These are phyloP conservation scores for Rutstroemia sp. DNA, from an alignment of 2,329 filamentous ascomycete species.

Conservation along the genomic window DNA sequence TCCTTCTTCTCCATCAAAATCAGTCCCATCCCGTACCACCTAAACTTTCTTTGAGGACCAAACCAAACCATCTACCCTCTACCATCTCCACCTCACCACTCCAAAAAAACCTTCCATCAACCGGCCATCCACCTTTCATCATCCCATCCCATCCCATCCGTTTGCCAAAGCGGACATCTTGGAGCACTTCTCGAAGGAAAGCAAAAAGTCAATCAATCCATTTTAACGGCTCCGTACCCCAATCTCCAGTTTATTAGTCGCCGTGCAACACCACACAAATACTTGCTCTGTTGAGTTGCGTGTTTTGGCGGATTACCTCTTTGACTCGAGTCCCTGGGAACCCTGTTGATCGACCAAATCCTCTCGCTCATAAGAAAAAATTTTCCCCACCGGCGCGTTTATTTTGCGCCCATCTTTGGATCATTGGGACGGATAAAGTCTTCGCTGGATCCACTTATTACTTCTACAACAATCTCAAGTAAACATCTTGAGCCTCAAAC, in stretches of 20 bases:
- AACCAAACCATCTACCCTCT: not conserved
- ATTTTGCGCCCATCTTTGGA: slow-evolving; percentile 8
- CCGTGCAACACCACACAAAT: slow-evolving; percentile 2
- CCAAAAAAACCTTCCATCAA: not conserved
- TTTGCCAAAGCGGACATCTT: not conserved
- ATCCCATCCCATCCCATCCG: not conserved
- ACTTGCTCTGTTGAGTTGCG: not conserved
- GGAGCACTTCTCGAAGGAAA: not conserved
- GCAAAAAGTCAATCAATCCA: slow-evolving; percentile 4
- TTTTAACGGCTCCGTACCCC: not conserved
- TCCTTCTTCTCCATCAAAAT: not conserved
- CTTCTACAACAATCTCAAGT: slow-evolving; percentile 9
- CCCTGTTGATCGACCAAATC: slow-evolving; percentile 8
- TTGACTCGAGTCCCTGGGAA: not conserved
- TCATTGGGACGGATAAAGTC: slow-evolving; percentile 10
- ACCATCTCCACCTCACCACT: not conserved
- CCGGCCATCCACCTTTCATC: not conserved
- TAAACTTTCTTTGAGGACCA: not conserved
- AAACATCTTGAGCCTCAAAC: slow-evolving; percentile 9
- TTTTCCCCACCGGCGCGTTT: slow-evolving; percentile 11
- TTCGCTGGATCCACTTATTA: slow-evolving; percentile 8
- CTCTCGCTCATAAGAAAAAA: slow-evolving; percentile 1
- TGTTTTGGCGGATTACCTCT: slow-evolving; percentile 3
- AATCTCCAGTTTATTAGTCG: slow-evolving; percentile 11
- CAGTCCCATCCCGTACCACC: not conserved